phyloP scores from a whole-genome alignment of 2,329 filamentous ascomycete genomes.

The Fusarium sp. region DNA sequence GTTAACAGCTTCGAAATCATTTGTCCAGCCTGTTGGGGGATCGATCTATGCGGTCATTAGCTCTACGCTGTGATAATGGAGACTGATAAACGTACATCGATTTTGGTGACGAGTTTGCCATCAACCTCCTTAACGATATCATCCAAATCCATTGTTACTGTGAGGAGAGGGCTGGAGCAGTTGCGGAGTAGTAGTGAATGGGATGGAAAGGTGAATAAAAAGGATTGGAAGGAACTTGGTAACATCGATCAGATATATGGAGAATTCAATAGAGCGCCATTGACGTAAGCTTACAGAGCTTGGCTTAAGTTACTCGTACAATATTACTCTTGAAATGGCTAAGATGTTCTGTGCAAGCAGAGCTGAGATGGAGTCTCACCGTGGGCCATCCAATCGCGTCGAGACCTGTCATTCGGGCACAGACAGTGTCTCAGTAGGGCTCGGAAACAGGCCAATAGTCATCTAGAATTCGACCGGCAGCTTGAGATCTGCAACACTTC shows the following conservation, averaged over 20 bases:
- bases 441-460: not conserved
- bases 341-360: not conserved
- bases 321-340: not conserved
- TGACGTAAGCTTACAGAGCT: not conserved
- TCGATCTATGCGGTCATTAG: not conserved
- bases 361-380: not conserved
- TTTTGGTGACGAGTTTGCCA: not conserved
- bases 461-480: no score
- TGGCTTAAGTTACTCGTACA: no score
- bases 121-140: not conserved
- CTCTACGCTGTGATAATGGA: rapidly evolving
- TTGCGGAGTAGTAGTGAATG: not conserved
- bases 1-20: not conserved
- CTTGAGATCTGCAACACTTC: not conserved
- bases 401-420: not conserved
- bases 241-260: not conserved
- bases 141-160: not conserved
- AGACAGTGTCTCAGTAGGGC: not conserved
- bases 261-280: not conserved
- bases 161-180: no score
- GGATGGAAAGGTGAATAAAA: not conserved
- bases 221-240: not conserved
- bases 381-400: not conserved
- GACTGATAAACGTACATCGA: not conserved
- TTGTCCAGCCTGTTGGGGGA: not conserved